Evolutionary conservation across 306 rosid species (phyloP).

Genomic region (Ammopiptanthus mongolicus): DNA sequence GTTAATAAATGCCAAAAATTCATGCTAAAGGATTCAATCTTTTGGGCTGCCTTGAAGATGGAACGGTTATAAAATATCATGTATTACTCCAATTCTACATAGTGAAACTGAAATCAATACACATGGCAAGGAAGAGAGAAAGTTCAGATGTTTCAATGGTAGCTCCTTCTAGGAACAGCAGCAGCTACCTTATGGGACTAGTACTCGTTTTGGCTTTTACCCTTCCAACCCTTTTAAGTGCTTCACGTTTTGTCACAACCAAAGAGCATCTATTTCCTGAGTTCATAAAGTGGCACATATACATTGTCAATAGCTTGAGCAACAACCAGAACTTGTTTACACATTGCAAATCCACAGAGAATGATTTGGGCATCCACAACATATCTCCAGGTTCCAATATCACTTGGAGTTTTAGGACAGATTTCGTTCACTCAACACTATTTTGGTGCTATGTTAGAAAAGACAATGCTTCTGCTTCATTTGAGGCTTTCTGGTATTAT

Average conservation of each 20-base stretch:
- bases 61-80: background rate
- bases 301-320: slow-evolving; percentile 23
- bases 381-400: slow-evolving; percentile 25
- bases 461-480: background rate
- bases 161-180: background rate
- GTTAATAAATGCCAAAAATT: slow-evolving; percentile 12
- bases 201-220: background rate
- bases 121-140: background rate
- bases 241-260: background rate
- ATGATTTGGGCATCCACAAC: slow-evolving; percentile 17
- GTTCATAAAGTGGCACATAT: slow-evolving; percentile 43
- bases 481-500: slow-evolving; percentile 40
- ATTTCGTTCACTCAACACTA: slow-evolving; percentile 29
- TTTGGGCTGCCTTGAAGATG: background rate
- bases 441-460: slow-evolving; percentile 33
- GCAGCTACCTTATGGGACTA: background rate
- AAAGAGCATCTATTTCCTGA: slow-evolving; percentile 22
- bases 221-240: background rate
- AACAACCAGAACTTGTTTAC: slow-evolving; percentile 15
- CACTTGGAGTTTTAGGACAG: slow-evolving; percentile 40
- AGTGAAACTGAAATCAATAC: background rate
- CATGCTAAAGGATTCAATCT: slow-evolving; percentile 7
- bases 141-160: background rate
- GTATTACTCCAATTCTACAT: background rate
- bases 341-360: slow-evolving; percentile 33